Base-by-base conservation (phyloP, 257 asterid species). In the Ligustrum vulgare region DNA sequence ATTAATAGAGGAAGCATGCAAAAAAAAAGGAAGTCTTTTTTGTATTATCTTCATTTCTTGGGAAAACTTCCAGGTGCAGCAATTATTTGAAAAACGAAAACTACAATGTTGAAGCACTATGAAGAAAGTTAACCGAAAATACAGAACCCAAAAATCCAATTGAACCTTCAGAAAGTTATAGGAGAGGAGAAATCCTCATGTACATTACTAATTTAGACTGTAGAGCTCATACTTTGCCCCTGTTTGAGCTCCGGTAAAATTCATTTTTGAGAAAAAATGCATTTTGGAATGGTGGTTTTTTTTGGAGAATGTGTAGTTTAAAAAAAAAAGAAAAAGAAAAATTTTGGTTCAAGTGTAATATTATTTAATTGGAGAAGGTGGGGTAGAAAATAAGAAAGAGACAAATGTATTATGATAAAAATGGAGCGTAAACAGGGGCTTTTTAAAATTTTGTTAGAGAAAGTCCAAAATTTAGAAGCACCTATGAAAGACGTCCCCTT, bases 41-140 rank as follows among this genome's bases (percentile, higher is more conserved):
- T 35, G 39, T 35, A 35, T 6, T 35, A 5, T 43, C 56, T 28
- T 18, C 71, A 18, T 56, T 32, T 6, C 41, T 6, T 33, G 0
- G 25, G 34, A 41, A 35, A 67, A 18, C 47, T 67, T 77, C 35
- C 39, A 31, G 41, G 66, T 65, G 60, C 74, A 68, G 45, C 60
- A 49, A 49, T 49, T 49, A 49, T 49, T 49, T 49, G 60, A 43
- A 43, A 41, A 43, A 43, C 4, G 12, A 11, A 43, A 43, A 12
- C 51, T 43, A 43, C 5, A 13, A 43, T 12, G 51, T 12, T 37
- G 12, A 37, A 43, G 16, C 18, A 12, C 18, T 16, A 15, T 16
- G 23, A 4, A 49, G 23, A 49, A 49, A 49, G 60, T 5, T 16
- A 49, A 15, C 18, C 2, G 6, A 49, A 49, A 49, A 49, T 43